Conservation (phyloP, 305 asterid genomes). For the Ajuga reptans region DNA sequence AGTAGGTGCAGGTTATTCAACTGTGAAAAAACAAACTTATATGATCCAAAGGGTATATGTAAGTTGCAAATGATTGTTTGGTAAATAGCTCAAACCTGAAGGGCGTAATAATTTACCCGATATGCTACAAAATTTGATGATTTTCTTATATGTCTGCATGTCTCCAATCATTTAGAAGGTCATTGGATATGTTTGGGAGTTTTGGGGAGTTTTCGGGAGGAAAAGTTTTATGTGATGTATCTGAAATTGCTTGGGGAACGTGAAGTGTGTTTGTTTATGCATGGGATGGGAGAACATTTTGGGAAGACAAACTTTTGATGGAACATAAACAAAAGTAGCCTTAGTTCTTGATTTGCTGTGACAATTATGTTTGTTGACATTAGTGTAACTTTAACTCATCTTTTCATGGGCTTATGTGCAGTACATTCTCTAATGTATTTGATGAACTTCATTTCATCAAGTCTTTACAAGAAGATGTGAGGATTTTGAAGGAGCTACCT, state of each 20-base stretch:
- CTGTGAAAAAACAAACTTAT: background rate
- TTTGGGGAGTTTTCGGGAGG: background rate
- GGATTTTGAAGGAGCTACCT: constrained; percentile 74
- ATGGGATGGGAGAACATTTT: background rate
- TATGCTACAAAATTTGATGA: background rate
- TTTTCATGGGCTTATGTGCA: constrained; percentile 38
- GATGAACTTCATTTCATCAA: constrained; percentile 73
- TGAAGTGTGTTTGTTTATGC: background rate
- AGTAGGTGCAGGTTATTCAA: background rate
- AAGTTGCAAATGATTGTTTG: background rate
- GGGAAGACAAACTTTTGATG: background rate
- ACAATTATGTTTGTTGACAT: constrained; percentile 4
- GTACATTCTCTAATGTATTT: constrained; percentile 81
- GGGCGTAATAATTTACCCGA: background rate
- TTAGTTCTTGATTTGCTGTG: background rate
- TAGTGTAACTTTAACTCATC: constrained; percentile 14
- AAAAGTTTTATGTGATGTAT: background rate
- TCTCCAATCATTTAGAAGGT: background rate
- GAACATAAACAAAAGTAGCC: background rate
- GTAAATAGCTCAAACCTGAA: background rate
- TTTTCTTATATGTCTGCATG: background rate
- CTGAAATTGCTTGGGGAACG: background rate
- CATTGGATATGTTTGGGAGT: background rate
- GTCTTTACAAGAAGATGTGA: constrained; percentile 58
- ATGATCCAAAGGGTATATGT: background rate